These are phyloP conservation scores for Russula olivacea DNA, from an alignment of 768 basidiomycete species.

Conservation along the genomic window DNA sequence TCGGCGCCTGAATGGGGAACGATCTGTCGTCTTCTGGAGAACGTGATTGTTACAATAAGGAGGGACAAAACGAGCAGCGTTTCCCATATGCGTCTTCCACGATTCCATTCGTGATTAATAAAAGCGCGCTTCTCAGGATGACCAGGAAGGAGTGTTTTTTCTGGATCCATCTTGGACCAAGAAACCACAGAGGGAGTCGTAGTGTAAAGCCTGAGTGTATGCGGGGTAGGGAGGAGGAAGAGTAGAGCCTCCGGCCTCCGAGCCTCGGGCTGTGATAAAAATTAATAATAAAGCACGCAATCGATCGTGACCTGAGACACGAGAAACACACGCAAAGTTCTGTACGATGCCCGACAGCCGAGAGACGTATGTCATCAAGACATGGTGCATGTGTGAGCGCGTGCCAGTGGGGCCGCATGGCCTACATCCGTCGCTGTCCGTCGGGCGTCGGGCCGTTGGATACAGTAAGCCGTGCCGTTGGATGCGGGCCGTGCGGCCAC, in stretches of 20 bases:
- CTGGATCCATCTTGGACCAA: background rate
- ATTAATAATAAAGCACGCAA: background rate
- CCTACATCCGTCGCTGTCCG: too few relatives aligned
- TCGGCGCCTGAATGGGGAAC: background rate
- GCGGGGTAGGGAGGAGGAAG: background rate
- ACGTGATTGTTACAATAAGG: background rate
- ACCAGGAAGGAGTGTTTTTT: background rate
- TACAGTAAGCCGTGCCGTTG: too few relatives aligned
- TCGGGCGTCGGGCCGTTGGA: too few relatives aligned
- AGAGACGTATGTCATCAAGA: background rate
- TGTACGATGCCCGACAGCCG: background rate
- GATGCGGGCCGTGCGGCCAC: too few relatives aligned
- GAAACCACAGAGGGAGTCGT: background rate
- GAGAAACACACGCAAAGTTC: background rate
- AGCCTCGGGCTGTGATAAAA: too few relatives aligned
- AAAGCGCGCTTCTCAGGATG: background rate
- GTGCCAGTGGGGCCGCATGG: too few relatives aligned
- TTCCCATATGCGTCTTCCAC: slow-evolving; percentile 1
- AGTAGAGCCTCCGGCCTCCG: too few relatives aligned
- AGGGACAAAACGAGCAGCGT: background rate
- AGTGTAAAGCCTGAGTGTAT: background rate
- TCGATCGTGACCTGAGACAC: background rate
- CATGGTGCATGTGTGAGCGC: too few relatives aligned
- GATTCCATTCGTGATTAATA: background rate
- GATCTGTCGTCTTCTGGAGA: background rate